Conservation (phyloP, 1,284 basidiomycete species). For the Cystobasidium pallidum region DNA sequence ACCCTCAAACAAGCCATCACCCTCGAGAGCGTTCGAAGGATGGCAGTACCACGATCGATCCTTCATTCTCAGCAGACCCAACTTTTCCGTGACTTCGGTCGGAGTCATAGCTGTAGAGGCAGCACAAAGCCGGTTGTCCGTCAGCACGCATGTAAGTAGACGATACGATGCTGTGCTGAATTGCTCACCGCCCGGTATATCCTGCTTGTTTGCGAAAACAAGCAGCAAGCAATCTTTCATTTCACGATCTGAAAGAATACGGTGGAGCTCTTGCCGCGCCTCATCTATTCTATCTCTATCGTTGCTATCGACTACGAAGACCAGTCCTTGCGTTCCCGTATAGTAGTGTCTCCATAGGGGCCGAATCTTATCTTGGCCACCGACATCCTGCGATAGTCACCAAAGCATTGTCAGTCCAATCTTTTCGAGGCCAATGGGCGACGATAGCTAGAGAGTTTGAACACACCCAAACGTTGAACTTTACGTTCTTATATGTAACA, state of each 20-base stretch:
- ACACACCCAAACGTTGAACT: conserved; percentile 57
- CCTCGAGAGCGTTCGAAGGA: conserved; percentile 57
- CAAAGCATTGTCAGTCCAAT: neutral
- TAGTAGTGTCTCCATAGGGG: conserved; percentile 91
- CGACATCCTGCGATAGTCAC: conserved; percentile 56
- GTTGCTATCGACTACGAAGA: conserved; percentile 70
- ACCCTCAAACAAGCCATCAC: conserved; percentile 89
- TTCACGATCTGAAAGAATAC: conserved; percentile 94
- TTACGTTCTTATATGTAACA: conserved; percentile 59
- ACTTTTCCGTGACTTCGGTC: conserved; percentile 96
- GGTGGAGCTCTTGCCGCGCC: conserved; percentile 91
- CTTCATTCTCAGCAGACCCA: conserved; percentile 92
- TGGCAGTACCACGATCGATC: conserved; percentile 88
- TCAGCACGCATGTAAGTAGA: conserved; percentile 37
- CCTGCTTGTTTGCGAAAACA: conserved; percentile 99
- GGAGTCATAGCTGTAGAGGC: conserved; percentile 86
- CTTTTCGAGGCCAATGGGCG: too few species aligned
- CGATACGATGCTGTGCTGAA: conserved; percentile 4
- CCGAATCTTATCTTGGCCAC: conserved; percentile 60
- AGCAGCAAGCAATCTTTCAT: conserved; percentile 97
- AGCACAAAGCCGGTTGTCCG: neutral
- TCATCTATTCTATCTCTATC: conserved; percentile 96
- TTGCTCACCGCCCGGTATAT: conserved; percentile 85
- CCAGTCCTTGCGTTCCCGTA: conserved; percentile 65
- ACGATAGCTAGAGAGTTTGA: too few species aligned